A percentile compares a stretch with the other conserved stretches of the same genome.
Conservation (phyloP, 2,329 filamentous ascomycete genomes). For the Ophiocordyceps unilateralis region DNA sequence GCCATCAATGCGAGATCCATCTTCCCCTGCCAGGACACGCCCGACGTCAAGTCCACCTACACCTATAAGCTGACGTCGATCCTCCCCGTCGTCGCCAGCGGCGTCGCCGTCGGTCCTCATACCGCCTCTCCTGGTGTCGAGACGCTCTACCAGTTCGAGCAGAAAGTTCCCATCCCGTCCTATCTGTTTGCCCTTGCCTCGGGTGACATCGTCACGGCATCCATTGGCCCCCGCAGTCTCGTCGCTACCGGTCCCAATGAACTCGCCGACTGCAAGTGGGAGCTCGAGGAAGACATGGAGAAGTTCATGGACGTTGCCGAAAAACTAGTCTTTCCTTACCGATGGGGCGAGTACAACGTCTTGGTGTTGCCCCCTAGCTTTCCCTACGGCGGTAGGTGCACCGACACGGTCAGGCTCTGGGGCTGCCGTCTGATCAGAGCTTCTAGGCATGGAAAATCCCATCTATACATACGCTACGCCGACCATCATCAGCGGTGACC, state of each 20-base stretch:
- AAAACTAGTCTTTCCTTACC: constrained; percentile 66
- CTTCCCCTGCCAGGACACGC: constrained; percentile 94
- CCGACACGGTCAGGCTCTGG: background rate
- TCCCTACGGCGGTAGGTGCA: constrained; percentile 56
- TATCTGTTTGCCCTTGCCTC: constrained; percentile 89
- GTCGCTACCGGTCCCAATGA: constrained; percentile 84
- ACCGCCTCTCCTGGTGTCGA: constrained; percentile 26
- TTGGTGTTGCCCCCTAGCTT: constrained; percentile 80
- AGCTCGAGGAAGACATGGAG: constrained; percentile 81
- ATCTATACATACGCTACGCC: constrained; percentile 92
- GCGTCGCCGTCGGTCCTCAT: constrained; percentile 39
- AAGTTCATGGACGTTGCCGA: constrained; percentile 82
- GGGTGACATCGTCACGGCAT: constrained; percentile 71
- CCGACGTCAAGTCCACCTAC: constrained; percentile 92
- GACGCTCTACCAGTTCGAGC: constrained; percentile 69
- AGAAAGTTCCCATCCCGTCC: constrained; percentile 80
- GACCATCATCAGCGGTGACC: constrained; percentile 78
- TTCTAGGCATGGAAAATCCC: constrained; percentile 67
- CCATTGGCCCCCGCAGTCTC: constrained; percentile 68
- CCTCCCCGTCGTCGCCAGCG: constrained; percentile 82
- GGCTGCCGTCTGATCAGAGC: background rate
- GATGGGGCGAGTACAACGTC: constrained; percentile 92
- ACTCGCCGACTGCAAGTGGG: constrained; percentile 69
- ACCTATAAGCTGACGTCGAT: constrained; percentile 76
- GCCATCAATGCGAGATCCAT: constrained; percentile 88